phyloP scores from a whole-genome alignment of 176 grass and related monocot species.

The Olyra latifolia region DNA sequence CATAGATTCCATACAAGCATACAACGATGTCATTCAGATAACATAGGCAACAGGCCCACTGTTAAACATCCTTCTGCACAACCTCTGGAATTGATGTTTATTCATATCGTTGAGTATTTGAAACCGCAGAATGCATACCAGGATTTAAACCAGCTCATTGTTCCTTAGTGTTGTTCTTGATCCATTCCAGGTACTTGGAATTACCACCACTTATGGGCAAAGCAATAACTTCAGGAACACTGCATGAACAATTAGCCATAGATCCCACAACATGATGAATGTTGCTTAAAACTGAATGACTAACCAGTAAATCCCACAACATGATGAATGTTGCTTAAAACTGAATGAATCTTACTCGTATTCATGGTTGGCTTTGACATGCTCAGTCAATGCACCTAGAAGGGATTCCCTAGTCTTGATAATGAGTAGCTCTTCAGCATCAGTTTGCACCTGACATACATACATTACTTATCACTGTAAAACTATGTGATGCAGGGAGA shows the following conservation, averaged over 20 bases:
- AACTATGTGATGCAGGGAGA: neutral
- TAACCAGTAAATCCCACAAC: neutral
- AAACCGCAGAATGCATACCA: neutral
- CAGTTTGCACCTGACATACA: conserved; percentile 68
- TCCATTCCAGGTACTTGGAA: conserved; percentile 84
- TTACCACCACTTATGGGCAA: conserved; percentile 87
- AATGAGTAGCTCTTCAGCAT: conserved; percentile 82
- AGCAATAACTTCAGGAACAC: conserved; percentile 86
- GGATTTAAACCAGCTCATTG: conserved; percentile 28
- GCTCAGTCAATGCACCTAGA: conserved; percentile 69
- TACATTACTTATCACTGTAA: neutral
- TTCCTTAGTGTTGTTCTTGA: conserved; percentile 75
- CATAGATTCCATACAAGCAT: neutral
- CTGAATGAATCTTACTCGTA: conserved; percentile 66
- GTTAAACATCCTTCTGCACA: neutral
- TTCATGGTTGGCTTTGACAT: conserved; percentile 94
- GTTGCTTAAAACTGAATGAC: neutral
- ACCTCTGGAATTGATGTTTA: neutral
- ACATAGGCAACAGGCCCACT: neutral
- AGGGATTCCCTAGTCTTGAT: conserved; percentile 95
- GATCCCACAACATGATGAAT: neutral
- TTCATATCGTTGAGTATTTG: neutral
- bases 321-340: neutral
- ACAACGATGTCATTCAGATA: neutral
- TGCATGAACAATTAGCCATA: conserved; percentile 32